Percentiles rank a stretch among this genome's conserved stretches.
phyloP scores from a whole-genome alignment of 2,329 filamentous ascomycete genomes.

The Cladorrhinum sp. region DNA sequence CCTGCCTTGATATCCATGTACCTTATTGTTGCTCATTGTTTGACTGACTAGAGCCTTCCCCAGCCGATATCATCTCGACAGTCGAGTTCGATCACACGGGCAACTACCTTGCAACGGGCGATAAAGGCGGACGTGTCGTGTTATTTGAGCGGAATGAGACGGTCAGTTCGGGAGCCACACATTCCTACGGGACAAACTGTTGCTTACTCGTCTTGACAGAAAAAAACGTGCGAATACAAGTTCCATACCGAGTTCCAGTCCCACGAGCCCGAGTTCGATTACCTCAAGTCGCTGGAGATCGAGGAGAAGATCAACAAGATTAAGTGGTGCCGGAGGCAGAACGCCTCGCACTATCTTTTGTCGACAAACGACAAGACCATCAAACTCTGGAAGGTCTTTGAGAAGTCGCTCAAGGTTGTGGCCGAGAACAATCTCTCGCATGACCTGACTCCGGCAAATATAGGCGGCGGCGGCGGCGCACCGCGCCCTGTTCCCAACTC shows the following conservation, averaged over 20 bases:
- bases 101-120: conserved; percentile 85
- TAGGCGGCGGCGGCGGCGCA: conserved; percentile 73
- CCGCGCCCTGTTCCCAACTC: conserved; percentile 68
- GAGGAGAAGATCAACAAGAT: conserved; percentile 99
- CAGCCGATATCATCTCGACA: conserved; percentile 87
- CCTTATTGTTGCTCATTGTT: background rate
- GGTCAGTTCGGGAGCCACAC: conserved; percentile 51
- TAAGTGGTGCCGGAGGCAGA: conserved; percentile 98
- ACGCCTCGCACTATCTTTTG: conserved; percentile 95
- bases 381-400: conserved; percentile 99
- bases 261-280: conserved; percentile 98
- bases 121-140: conserved; percentile 82
- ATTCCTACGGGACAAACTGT: background rate
- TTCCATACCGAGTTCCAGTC: conserved; percentile 99
- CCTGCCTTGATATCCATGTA: background rate
- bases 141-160: conserved; percentile 94
- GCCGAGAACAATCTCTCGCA: conserved; percentile 98
- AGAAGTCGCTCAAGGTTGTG: conserved; percentile 98
- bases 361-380: conserved; percentile 99
- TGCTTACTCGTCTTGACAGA: conserved; percentile 55
- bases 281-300: conserved; percentile 97
- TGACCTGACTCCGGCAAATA: conserved; percentile 76
- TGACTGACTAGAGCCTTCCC: conserved; percentile 22
- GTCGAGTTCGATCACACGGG: conserved; percentile 89
- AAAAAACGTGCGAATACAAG: conserved; percentile 99